These are phyloP conservation scores for Penicillium hordei DNA, from an alignment of 2,329 filamentous ascomycete species.

Conservation along the genomic window DNA sequence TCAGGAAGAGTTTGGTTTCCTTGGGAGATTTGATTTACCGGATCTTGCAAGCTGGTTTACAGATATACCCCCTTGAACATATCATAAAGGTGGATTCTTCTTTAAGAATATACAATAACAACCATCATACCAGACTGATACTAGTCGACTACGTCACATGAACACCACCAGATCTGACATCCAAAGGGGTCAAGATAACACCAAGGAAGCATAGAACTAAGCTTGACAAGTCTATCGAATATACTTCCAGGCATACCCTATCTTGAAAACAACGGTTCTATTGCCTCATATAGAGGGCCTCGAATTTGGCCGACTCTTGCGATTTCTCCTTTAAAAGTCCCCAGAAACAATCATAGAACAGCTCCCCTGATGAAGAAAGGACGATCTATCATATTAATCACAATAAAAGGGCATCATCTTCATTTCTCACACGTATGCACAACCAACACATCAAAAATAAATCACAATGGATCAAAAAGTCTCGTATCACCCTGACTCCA, in stretches of 20 bases:
- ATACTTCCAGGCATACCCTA: background rate
- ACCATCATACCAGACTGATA: background rate
- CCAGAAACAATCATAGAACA: too few relatives aligned
- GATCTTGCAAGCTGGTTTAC: slow-evolving; percentile 27
- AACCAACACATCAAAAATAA: background rate
- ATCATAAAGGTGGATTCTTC: background rate
- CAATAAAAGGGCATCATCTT: background rate
- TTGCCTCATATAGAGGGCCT: background rate
- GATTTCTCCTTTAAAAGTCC: background rate
- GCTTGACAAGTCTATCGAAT: background rate
- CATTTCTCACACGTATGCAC: background rate
- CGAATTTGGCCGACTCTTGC: background rate
- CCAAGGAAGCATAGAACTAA: background rate
- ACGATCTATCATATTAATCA: background rate
- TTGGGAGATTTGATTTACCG: slow-evolving; percentile 24
- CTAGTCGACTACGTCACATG: background rate
- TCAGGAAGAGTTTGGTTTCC: slow-evolving; percentile 25
- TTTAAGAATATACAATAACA: background rate
- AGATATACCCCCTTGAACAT: slow-evolving; percentile 14
- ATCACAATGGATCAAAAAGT: slow-evolving; percentile 32
- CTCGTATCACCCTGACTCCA: slow-evolving; percentile 32
- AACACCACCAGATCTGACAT: too few relatives aligned
- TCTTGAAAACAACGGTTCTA: background rate
- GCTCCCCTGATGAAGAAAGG: too few relatives aligned
- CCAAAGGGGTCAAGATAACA: background rate